Conservation (phyloP, 2,329 filamentous ascomycete genomes). For the Hymenoscyphus linearis region DNA sequence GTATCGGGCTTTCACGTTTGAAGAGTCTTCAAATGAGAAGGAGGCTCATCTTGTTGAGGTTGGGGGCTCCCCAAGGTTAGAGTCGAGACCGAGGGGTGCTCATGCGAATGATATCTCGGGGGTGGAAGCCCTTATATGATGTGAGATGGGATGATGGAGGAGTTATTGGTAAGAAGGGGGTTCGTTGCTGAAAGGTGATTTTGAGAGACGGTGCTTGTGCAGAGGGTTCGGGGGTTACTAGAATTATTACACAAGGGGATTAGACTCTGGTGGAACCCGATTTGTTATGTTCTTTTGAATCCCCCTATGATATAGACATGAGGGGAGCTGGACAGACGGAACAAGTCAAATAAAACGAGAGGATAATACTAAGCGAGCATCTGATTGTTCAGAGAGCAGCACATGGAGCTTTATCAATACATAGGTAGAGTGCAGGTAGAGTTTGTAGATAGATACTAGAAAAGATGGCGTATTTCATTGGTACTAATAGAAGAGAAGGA, state of each 20-base stretch:
- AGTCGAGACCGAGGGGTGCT: constrained; percentile 11
- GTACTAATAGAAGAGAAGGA: not conserved
- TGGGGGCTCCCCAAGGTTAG: constrained; percentile 2
- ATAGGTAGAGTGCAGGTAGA: not conserved
- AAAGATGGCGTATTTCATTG: not conserved
- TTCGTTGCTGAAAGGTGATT: not conserved
- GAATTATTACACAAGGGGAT: too few relatives aligned
- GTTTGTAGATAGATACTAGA: not conserved
- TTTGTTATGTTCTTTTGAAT: constrained; percentile 1
- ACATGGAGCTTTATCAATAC: not conserved
- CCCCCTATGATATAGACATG: constrained; percentile 20
- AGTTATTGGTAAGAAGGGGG: too few relatives aligned
- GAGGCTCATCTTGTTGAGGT: constrained; percentile 16
- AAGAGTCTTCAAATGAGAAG: constrained; percentile 13
- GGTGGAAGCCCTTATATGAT: constrained; percentile 4
- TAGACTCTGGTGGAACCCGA: constrained; percentile 23
- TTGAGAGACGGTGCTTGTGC: constrained; percentile 7
- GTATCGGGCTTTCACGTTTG: constrained; percentile 15
- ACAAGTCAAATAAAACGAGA: not conserved
- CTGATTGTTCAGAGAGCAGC: not conserved
- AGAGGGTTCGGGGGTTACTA: too few relatives aligned
- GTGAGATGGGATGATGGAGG: not conserved
- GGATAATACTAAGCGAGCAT: constrained; percentile 15
- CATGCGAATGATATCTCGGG: constrained; percentile 15
- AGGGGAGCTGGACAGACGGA: constrained; percentile 22